Evolutionary conservation across 805 yeast species (phyloP).

Genomic region (Pichia heedii): DNA sequence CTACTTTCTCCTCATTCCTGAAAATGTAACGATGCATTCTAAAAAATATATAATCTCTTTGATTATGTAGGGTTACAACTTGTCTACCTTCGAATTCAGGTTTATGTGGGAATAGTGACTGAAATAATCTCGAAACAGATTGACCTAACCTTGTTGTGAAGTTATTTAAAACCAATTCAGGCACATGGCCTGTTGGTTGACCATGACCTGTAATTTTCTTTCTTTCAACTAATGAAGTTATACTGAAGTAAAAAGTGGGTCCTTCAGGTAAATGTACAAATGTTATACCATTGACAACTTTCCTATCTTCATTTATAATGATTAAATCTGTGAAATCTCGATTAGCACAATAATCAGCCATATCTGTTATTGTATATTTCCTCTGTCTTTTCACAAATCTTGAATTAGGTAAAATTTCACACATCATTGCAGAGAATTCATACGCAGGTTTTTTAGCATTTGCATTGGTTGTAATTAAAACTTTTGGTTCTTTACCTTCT

Average conservation of each 20-base stretch:
- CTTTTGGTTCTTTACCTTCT: constrained; percentile 60
- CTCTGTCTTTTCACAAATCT: constrained; percentile 82
- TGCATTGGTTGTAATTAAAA: constrained; percentile 81
- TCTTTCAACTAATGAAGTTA: constrained; percentile 68
- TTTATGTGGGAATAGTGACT: constrained; percentile 80
- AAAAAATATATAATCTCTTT: constrained; percentile 90
- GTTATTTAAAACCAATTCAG: constrained; percentile 86
- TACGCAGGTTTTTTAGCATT: constrained; percentile 81
- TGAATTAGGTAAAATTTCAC: constrained; percentile 78
- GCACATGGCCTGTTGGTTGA: constrained; percentile 79
- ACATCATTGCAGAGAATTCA: constrained; percentile 77
- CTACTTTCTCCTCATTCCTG: constrained; percentile 84
- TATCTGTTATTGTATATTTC: constrained; percentile 77
- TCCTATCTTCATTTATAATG: constrained; percentile 90
- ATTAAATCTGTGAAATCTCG: constrained; percentile 82
- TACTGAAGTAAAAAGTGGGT: constrained; percentile 86
- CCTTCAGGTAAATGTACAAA: constrained; percentile 92
- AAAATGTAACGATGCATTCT: constrained; percentile 91
- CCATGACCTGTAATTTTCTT: constrained; percentile 82
- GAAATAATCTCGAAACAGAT: constrained; percentile 88
- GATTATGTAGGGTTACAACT: constrained; percentile 92
- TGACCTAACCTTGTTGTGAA: constrained; percentile 89
- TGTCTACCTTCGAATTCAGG: constrained; percentile 96
- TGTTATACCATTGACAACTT: constrained; percentile 83
- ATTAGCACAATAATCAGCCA: constrained; percentile 72